These are phyloP conservation scores for Marasmius fiardii DNA, from an alignment of 1,284 basidiomycete species.

Conservation along the genomic window DNA sequence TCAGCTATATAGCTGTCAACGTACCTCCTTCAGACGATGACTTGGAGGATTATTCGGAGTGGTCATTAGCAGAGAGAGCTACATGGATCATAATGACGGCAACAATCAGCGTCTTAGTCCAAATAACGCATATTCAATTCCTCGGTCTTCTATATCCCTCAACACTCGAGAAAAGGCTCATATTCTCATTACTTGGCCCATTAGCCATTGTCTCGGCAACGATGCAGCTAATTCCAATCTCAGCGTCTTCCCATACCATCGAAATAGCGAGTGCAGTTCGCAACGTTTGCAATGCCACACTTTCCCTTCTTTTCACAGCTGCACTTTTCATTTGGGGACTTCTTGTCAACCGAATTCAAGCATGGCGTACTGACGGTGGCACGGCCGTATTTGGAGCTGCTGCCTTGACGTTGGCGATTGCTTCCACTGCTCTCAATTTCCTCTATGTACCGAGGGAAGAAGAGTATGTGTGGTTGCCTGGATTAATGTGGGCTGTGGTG, in stretches of 20 bases:
- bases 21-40: conserved; percentile 54
- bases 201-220: conserved; percentile 83
- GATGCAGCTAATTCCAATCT: conserved; percentile 82
- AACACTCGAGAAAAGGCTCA: conserved; percentile 84
- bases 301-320: conserved; percentile 90
- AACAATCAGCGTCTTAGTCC: conserved; percentile 79
- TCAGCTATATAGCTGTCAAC: conserved; percentile 84
- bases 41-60: conserved; percentile 33
- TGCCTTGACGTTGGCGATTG: conserved; percentile 73
- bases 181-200: conserved; percentile 86
- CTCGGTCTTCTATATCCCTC: conserved; percentile 95
- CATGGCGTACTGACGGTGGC: conserved; percentile 95
- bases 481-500: conserved; percentile 82
- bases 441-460: conserved; percentile 80
- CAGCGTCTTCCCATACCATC: conserved; percentile 38
- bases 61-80: conserved; percentile 68
- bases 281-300: conserved; percentile 94
- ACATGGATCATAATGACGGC: conserved; percentile 91
- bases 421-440: conserved; percentile 83
- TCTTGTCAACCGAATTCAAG: conserved; percentile 84
- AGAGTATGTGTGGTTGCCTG: conserved; percentile 83
- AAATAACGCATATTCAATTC: conserved; percentile 99
- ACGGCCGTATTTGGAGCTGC: conserved; percentile 92
- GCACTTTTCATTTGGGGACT: conserved; percentile 94
- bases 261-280: conserved; percentile 76